Conservation (phyloP, 2,329 filamentous ascomycete genomes). For the Beauveria asiatica region DNA sequence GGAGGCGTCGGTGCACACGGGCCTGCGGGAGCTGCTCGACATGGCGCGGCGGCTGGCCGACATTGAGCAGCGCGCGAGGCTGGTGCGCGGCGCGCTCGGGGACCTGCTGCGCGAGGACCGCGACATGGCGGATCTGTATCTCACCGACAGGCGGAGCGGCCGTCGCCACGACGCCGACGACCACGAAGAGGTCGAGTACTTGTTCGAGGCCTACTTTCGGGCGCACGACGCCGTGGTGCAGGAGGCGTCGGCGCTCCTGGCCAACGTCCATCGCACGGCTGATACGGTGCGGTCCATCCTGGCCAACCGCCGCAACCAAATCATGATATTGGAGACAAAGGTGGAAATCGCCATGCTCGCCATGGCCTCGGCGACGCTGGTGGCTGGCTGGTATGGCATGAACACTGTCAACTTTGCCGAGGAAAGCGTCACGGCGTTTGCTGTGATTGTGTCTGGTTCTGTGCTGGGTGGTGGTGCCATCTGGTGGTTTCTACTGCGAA, state of each 20-base stretch:
- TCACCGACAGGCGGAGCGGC: constrained; percentile 23
- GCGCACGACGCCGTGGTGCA: constrained; percentile 23
- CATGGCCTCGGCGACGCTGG: constrained; percentile 25
- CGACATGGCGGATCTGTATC: constrained; percentile 28
- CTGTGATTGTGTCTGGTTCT: background rate
- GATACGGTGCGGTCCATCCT: constrained; percentile 25
- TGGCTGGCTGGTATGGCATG: constrained; percentile 28
- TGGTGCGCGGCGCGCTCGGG: constrained; percentile 24
- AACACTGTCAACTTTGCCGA: constrained; percentile 29
- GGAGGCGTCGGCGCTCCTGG: constrained; percentile 20
- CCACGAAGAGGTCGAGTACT: constrained; percentile 29
- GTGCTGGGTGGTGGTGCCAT: constrained; percentile 7
- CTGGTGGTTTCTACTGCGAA: constrained; percentile 7
- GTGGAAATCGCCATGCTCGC: constrained; percentile 28
- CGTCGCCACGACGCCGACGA: constrained; percentile 21
- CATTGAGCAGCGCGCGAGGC: constrained; percentile 24
- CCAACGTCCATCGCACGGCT: constrained; percentile 24
- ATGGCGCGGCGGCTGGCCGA: constrained; percentile 18
- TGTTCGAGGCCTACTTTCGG: constrained; percentile 29
- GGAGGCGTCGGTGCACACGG: constrained; percentile 15
- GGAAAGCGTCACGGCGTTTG: constrained; percentile 23
- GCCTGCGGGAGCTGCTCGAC: constrained; percentile 21
- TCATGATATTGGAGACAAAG: constrained; percentile 29
- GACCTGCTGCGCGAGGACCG: constrained; percentile 26
- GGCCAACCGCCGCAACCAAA: constrained; percentile 28